Evolutionary conservation across 495 filamentous ascomycete species (phyloP), one percentile per base, ranked within the genome.

Genomic region (Penicillium cataractarum): DNA sequence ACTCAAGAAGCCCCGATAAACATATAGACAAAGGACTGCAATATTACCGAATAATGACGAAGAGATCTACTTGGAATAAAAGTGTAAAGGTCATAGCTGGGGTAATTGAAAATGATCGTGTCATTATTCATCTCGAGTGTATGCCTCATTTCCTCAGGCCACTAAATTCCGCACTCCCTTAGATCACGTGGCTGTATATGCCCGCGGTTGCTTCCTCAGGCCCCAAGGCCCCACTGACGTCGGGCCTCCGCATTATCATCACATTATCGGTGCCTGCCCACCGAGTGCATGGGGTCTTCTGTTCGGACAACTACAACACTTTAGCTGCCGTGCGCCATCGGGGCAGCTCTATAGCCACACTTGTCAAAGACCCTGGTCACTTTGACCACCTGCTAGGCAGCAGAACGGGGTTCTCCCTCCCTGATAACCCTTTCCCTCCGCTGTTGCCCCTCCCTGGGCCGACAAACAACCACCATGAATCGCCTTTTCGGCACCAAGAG

Each of bases 401-500:
- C 46, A 29, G 26, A 50, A 50, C 46, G 46, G 27, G 27, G 26
- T 32, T 21, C 19, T 9, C 49, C 31, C n/a, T 21, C 24, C 51
- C 21, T 35, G n/a, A 37, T 4, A 4, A 32, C 27, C 3, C 26
- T 32, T 19, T n/a, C 22, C 27, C n/a, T 37, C 31, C 35, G 35
- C 22, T 50, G 24, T 50, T 29, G 26, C 46, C 46, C 46, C 46
- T 50, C 46, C 9, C 31, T 54, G 51, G 13, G 24, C 21, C 6
- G 13, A 19, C 37, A n/a, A n/a, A 15, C 33, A 31, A 26, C 24
- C 66, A 83, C 44, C 63, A 99, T 99, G 95, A 99, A 99, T 77
- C 92, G 95, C 67, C 84, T 99, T 68, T 98, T 99, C 74, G 95
- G 95, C 63, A 84, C 89, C 51, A 95, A 92, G 78, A 92, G 84